Base-by-base conservation (phyloP, 257 asterid genomes). In the Nemophila menziesii region DNA sequence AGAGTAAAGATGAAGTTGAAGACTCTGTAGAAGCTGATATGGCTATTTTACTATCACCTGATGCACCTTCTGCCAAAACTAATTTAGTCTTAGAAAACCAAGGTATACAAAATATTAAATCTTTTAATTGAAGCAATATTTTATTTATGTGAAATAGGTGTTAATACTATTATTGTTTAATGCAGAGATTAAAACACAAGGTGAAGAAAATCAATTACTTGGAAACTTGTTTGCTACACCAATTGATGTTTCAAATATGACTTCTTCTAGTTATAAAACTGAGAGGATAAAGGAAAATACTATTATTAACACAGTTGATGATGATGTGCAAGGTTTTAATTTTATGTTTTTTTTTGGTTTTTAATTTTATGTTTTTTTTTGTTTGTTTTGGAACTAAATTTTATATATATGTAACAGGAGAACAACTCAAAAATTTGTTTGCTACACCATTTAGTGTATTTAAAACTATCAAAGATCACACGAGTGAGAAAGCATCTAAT, bases 401-500 rank as follows among this genome's bases (percentile, higher is more conserved):
- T n/a, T n/a, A n/a, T n/a, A n/a, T n/a, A n/a, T n/a, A 18, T 37
- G 53, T 36, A 16, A 27, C 54, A 62, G 46, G 48, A 1, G 16
- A 49, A 49, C 47, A 44, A 11, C 20, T 39, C 10, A 46, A 24
- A n/a, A 8, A 19, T 8, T 46, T 40, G 24, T 55, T 55, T 43
- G 38, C 58, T 13, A 57, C 52, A 21, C 47, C 46, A 39, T 22
- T 41, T 57, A 48, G 54, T 47, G 59, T 27, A 46, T 23, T 46
- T 46, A 43, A 46, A 20, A 16, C 20, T 50, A 11, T 20, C 48
- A 53, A 37, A 46, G 57, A 52, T 40, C 34, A 43, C 23, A 44
- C 41, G 27, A 29, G 20, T 43, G 20, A 51, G 8, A 49, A 27
- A 29, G 36, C 9, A 29, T 29, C 9, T 2, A 7, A 29, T 5